Base-by-base conservation (phyloP, 441 rosid genomes). In the Jatropha multifida region DNA sequence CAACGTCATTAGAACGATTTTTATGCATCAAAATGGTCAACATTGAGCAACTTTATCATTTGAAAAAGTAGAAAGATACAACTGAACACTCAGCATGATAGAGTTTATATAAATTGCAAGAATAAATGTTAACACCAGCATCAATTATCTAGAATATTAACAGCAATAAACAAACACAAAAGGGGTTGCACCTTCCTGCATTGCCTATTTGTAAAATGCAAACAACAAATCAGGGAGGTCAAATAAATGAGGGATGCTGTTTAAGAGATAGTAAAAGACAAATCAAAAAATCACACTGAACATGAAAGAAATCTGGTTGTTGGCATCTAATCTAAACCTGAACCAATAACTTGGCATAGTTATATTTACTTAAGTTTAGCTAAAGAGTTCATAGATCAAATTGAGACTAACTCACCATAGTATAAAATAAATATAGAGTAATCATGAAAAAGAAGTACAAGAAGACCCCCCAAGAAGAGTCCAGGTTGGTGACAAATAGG, bases 21-120 rank as follows among this genome's bases (percentile, higher is more conserved):
- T 13, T 65, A 17, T 4, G 10, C 26, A 41, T 40, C 13, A 20
- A 41, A 65, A 46, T 4, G 2, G 14, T 41, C 18, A 46, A 12
- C 38, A 8, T 37, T 13, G n/a, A 46, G n/a, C 70, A 44, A 67
- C 26, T 67, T 40, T 55, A 70, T 56, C 20, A 70, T 46, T 56
- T 17, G 5, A 71, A 71, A 12, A 62, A 20, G 10, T 10, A 6
- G 11, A 59, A 18, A 56, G 41, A 32, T 61, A 32, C 17, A 69
- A 11, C 27, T n/a, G 20, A 13, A 51, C n/a, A 52, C 1, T 69
- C 26, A 17, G 1, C 13, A 69, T 13, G 15, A 2, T 38, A 12
- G 10, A 61, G 32, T 46, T 73, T 54, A 18, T 4, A 49, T 13
- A 62, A 73, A 54, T 17, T n/a, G 38, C 4, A 54, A 17, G 26